Base-by-base conservation (phyloP, 192 early-diverging fungal genomes). In the Oehlia diaphana region DNA sequence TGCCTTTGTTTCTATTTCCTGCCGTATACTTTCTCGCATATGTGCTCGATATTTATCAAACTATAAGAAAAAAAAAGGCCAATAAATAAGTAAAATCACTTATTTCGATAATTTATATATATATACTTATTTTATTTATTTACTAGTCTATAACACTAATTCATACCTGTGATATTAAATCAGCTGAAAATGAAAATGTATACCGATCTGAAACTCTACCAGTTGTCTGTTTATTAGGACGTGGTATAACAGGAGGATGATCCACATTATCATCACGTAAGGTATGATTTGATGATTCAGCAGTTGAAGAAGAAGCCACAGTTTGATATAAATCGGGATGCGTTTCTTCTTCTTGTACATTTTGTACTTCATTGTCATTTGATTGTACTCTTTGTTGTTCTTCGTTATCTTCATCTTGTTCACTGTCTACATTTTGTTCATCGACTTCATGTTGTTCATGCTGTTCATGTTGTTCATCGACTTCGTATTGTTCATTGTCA, bases 11-110 rank as follows among this genome's bases (percentile, higher is more conserved):
- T 42, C 67, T n/a, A 69, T 26, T 69, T 69, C 67, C 7, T 69
- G 67, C 2, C 39, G 19, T 69, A 69, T 69, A 2, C 67, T 69
- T 42, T 69, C 67, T 19, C 67, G 67, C 67, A 69, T 69, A 37
- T 69, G 67, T 19, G 67, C 67, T 37, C 67, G 37, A n/a, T 69
- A 69, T 69, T 37, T 42, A 39, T 69, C 67, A n/a, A 69, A 69
- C 67, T 69, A 21, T 35, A 37, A 69, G 10, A 37, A 37, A 4
- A 37, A 31, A 31, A 31, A 31, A 26, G 31, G 31, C 2, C 31
- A 31, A 31, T 31, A 31, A 31, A 31, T 31, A 31, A 31, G 31
- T 31, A 31, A 31, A 31, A 31, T 31, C 28, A 31, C 28, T 31
- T 31, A 31, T 31, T 31, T 31, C 1, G 28, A 31, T 31, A 31